Evolutionary conservation across 768 basidiomycete species (phyloP).

Genomic region (Lentinula edodes): DNA sequence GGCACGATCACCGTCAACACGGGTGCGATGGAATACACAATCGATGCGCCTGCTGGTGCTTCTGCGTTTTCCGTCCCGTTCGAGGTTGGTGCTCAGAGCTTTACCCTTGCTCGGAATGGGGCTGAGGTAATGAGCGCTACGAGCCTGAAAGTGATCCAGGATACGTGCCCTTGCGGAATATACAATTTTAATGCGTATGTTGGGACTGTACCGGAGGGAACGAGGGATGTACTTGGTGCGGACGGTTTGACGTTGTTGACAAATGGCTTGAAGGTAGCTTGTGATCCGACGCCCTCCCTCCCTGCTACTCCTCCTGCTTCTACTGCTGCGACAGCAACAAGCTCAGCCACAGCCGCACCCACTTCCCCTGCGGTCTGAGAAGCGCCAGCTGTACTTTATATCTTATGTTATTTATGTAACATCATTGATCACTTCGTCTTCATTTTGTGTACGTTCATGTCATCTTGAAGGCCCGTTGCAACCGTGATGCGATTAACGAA

Average conservation of each 20-base stretch:
- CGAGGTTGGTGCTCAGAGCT: constrained; percentile 13
- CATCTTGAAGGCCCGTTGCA: too few relatives aligned
- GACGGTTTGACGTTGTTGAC: constrained; percentile 11
- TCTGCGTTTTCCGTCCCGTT: constrained; percentile 14
- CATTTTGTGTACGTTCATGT: too few relatives aligned
- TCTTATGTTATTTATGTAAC: not conserved
- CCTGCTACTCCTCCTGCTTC: constrained; percentile 11
- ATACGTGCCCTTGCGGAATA: constrained; percentile 14
- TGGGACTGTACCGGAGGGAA: constrained; percentile 13
- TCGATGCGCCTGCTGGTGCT: constrained; percentile 13
- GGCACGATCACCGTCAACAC: constrained; percentile 15
- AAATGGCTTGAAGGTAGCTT: constrained; percentile 11
- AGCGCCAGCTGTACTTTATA: not conserved
- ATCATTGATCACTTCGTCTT: too few relatives aligned
- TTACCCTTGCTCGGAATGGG: constrained; percentile 11
- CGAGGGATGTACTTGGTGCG: constrained; percentile 8
- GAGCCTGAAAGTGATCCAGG: constrained; percentile 12
- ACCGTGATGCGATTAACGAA: too few relatives aligned
- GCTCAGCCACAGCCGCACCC: not conserved
- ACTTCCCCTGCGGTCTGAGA: not conserved
- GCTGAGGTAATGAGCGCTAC: constrained; percentile 11
- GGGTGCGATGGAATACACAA: constrained; percentile 14
- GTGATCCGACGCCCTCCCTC: constrained; percentile 10
- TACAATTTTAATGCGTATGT: constrained; percentile 18
- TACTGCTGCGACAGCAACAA: constrained; percentile 11